Percentiles rank a stretch among this genome's conserved stretches.
Evolutionary conservation across 2,329 filamentous ascomycete genomes (phyloP).

Genomic region (Scorias spongiosa): DNA sequence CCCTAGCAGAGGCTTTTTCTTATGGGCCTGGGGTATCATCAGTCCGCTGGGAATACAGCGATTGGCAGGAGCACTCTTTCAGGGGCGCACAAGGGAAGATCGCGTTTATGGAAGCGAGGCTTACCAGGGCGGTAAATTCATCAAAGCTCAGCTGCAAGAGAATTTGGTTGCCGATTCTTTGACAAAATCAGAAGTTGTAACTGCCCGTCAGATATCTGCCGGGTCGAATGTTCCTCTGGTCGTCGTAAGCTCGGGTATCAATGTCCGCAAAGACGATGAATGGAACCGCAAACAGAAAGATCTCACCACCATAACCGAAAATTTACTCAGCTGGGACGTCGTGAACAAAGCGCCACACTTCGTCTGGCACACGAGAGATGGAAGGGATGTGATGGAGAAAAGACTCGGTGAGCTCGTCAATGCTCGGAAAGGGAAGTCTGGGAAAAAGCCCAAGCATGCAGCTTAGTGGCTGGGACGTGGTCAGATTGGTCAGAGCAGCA

Average conservation of each 20-base stretch:
- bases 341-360: slow-evolving; percentile 72
- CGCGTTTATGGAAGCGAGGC: slow-evolving; percentile 69
- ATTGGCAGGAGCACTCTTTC: slow-evolving; percentile 65
- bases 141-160: slow-evolving; percentile 88
- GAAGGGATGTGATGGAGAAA: slow-evolving; percentile 62
- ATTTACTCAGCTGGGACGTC: slow-evolving; percentile 71
- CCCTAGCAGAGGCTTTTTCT: slow-evolving; percentile 58
- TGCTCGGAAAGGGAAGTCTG: neutral
- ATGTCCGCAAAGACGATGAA: slow-evolving; percentile 47
- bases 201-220: slow-evolving; percentile 64
- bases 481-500: too few species aligned
- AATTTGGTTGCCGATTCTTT: slow-evolving; percentile 74
- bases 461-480: too few species aligned
- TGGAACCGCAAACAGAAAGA: slow-evolving; percentile 84
- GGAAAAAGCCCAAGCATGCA: neutral
- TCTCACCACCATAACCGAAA: slow-evolving; percentile 62
- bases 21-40: slow-evolving; percentile 76
- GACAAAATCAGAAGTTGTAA: slow-evolving; percentile 66
- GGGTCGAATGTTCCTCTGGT: slow-evolving; percentile 55
- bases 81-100: slow-evolving; percentile 64
- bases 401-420: slow-evolving; percentile 55
- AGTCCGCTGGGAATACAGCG: slow-evolving; percentile 77
- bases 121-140: slow-evolving; percentile 65
- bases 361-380: slow-evolving; percentile 65
- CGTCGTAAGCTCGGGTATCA: slow-evolving; percentile 66